Evolutionary conservation across 495 filamentous ascomycete genomes (phyloP).

Genomic region (Staphylotrichum longicolle): DNA sequence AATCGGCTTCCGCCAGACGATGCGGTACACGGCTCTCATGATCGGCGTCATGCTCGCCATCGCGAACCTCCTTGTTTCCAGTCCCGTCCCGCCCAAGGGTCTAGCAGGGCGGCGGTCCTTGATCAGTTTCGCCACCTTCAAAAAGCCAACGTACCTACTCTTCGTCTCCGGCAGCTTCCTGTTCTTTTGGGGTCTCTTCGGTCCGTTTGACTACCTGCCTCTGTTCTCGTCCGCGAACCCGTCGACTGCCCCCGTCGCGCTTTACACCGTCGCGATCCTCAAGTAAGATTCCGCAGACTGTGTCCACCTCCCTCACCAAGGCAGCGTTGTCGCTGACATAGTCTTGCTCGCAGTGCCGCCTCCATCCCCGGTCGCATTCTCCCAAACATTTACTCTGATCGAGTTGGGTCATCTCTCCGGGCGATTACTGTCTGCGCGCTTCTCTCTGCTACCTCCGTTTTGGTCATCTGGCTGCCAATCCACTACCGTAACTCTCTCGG

Average conservation of each 20-base stretch:
- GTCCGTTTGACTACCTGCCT: conserved; percentile 11
- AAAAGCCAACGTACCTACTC: conserved; percentile 4
- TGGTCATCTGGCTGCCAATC: conserved; percentile 6
- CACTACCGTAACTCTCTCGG: background rate
- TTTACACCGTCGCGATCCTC: conserved; percentile 8
- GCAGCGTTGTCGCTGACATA: background rate
- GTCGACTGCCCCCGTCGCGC: background rate
- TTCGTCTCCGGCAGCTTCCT: conserved; percentile 9
- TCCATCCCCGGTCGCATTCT: conserved; percentile 7
- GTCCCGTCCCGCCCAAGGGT: conserved; percentile 1
- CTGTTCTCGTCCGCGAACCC: background rate
- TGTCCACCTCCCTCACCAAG: background rate
- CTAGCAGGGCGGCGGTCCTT: background rate
- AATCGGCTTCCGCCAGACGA: conserved; percentile 3
- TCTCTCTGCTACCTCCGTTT: background rate
- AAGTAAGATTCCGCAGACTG: background rate
- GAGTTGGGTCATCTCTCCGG: conserved; percentile 5
- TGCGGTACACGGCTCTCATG: conserved; percentile 9
- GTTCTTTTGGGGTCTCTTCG: conserved; percentile 9
- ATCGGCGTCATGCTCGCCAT: conserved; percentile 4
- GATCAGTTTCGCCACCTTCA: conserved; percentile 10
- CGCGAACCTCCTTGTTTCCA: conserved; percentile 7
- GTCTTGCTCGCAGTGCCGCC: background rate
- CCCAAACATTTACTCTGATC: conserved; percentile 4
- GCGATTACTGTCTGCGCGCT: background rate